These are phyloP conservation scores for Neophaeococcomyces mojaviensis DNA, from an alignment of 2,329 filamentous ascomycete species.

Conservation along the genomic window DNA sequence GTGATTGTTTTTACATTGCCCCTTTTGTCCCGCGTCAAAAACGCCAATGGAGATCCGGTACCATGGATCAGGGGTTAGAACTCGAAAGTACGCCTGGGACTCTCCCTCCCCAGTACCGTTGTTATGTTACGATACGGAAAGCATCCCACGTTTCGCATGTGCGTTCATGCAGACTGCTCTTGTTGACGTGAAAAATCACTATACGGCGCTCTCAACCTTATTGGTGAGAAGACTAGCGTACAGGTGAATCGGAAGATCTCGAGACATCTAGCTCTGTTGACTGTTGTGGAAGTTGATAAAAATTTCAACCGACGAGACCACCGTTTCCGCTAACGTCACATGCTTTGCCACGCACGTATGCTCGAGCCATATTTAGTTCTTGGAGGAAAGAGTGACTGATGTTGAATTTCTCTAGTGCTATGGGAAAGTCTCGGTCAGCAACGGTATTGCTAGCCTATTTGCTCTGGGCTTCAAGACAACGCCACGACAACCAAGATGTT, in stretches of 20 bases:
- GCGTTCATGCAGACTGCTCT: too few relatives aligned
- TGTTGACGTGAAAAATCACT: too few relatives aligned
- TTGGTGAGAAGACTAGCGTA: too few relatives aligned
- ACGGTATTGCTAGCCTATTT: conserved; percentile 78
- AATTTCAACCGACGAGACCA: too few relatives aligned
- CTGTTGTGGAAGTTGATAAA: too few relatives aligned
- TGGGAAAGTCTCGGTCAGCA: conserved; percentile 91
- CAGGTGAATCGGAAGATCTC: too few relatives aligned
- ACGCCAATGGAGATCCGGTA: not conserved
- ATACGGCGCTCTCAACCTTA: too few relatives aligned
- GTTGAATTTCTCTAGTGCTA: conserved; percentile 58
- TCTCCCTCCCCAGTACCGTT: too few relatives aligned
- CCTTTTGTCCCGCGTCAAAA: conserved; percentile 8
- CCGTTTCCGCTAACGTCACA: too few relatives aligned
- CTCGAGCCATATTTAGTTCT: not conserved
- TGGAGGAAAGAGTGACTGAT: conserved; percentile 7
- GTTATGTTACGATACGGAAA: too few relatives aligned
- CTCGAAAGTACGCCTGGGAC: not conserved
- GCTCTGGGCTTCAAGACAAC: conserved; percentile 45
- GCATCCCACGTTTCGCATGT: too few relatives aligned
- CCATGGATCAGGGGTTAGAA: not conserved
- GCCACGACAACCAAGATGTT: conserved; percentile 2
- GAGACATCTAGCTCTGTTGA: too few relatives aligned
- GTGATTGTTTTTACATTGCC: not conserved
- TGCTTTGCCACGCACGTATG: not conserved